Conservation (phyloP, 345 rosid species). For the Ceriops tagal region DNA sequence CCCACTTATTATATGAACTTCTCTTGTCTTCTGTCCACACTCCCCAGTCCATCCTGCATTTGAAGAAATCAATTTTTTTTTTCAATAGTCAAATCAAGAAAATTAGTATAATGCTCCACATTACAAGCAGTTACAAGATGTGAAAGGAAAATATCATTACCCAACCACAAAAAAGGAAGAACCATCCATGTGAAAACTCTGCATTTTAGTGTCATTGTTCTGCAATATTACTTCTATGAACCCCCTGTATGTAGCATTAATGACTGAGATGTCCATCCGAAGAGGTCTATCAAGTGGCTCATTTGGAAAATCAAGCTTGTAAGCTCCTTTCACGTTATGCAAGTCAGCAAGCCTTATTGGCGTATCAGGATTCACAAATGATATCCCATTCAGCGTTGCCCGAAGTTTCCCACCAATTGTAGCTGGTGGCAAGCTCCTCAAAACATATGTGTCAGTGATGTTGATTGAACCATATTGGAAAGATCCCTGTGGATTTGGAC, state of each 20-base stretch:
- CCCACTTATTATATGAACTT: slow-evolving; percentile 67
- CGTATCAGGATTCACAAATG: slow-evolving; percentile 64
- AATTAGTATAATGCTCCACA: neutral
- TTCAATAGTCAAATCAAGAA: neutral
- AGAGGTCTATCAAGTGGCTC: slow-evolving; percentile 58
- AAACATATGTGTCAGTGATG: slow-evolving; percentile 60
- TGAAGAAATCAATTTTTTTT: neutral
- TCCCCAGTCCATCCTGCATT: slow-evolving; percentile 87
- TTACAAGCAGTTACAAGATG: neutral
- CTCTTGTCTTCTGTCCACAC: slow-evolving; percentile 69
- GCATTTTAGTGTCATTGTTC: slow-evolving; percentile 85
- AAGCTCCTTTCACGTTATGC: slow-evolving; percentile 63
- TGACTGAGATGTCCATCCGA: slow-evolving; percentile 55
- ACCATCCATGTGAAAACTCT: slow-evolving; percentile 82
- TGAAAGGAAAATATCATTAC: slow-evolving; percentile 34
- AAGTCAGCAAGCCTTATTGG: slow-evolving; percentile 83
- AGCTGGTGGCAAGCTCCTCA: slow-evolving; percentile 67
- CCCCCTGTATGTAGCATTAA: slow-evolving; percentile 91
- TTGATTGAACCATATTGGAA: slow-evolving; percentile 87
- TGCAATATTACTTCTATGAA: slow-evolving; percentile 80
- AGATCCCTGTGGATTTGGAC: slow-evolving; percentile 97
- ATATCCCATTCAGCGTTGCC: slow-evolving; percentile 77
- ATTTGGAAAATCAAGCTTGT: slow-evolving; percentile 83
- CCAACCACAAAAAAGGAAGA: slow-evolving; percentile 85
- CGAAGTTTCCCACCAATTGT: slow-evolving; percentile 54